These are phyloP conservation scores for Kwoniella bestiolae DNA, from an alignment of 768 basidiomycete genomes.

Conservation along the genomic window DNA sequence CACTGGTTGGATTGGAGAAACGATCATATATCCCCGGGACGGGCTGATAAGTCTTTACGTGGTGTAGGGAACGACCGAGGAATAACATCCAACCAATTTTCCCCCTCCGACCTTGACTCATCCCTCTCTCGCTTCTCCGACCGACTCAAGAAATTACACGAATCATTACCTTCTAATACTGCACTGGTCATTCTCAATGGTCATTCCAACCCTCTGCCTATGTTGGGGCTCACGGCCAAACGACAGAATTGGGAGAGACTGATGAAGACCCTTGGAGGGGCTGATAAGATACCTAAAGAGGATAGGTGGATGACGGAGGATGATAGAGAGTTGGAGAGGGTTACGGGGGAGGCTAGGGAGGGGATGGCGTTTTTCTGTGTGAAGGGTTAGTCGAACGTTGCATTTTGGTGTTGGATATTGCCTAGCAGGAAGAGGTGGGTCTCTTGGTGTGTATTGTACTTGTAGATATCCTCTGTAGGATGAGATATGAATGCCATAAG, in stretches of 20 bases:
- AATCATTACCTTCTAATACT: conserved; percentile 73
- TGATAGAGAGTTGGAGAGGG: conserved; percentile 76
- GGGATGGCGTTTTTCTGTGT: conserved; percentile 79
- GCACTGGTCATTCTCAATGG: conserved; percentile 86
- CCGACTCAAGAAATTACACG: conserved; percentile 68
- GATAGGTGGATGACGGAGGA: conserved; percentile 77
- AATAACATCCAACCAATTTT: conserved; percentile 2
- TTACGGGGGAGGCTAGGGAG: conserved; percentile 75
- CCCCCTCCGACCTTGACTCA: conserved; percentile 25
- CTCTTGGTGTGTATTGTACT: no score
- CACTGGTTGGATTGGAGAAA: no score
- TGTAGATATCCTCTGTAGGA: no score
- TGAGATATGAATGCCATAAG: no score
- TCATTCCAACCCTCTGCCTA: conserved; percentile 81
- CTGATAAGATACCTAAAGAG: conserved; percentile 62
- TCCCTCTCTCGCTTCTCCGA: conserved; percentile 65
- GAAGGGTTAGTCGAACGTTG: conserved; percentile 40
- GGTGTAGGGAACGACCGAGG: conserved; percentile 36
- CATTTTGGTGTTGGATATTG: no score
- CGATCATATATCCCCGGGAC: no score
- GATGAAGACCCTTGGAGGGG: conserved; percentile 59
- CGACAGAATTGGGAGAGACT: conserved; percentile 72
- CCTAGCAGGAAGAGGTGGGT: no score
- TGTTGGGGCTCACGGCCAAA: conserved; percentile 72
- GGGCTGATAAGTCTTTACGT: no score